Percentiles rank a stretch among this genome's conserved stretches.
These are phyloP conservation scores for Cudoniella acicularis DNA, from an alignment of 495 filamentous ascomycete genomes.

Conservation along the genomic window DNA sequence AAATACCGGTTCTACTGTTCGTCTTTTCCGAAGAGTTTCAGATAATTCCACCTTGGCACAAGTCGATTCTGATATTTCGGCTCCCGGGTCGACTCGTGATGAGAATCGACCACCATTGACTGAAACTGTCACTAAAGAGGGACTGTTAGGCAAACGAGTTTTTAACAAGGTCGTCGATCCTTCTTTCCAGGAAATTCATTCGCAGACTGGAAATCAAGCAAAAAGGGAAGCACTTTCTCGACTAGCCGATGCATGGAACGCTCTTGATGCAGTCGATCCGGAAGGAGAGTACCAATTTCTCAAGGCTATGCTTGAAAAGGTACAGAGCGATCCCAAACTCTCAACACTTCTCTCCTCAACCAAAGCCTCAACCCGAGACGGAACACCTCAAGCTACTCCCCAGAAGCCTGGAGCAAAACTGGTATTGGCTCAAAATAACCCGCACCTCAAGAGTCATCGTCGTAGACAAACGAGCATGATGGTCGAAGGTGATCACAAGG, in stretches of 20 bases:
- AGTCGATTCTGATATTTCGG: slow-evolving; percentile 18
- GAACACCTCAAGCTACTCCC: slow-evolving; percentile 23
- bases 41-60: slow-evolving; percentile 47
- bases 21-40: slow-evolving; percentile 85
- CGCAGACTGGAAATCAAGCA: slow-evolving; percentile 66
- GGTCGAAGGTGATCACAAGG: slow-evolving; percentile 27
- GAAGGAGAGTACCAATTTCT: slow-evolving; percentile 87
- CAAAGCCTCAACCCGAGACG: slow-evolving; percentile 32
- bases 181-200: slow-evolving; percentile 76
- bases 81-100: slow-evolving; percentile 14
- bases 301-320: slow-evolving; percentile 35
- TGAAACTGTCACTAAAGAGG: slow-evolving; percentile 69
- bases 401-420: slow-evolving; percentile 50
- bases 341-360: slow-evolving; percentile 38
- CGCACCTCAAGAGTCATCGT: slow-evolving; percentile 74
- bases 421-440: slow-evolving; percentile 76
- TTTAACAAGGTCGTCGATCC: slow-evolving; percentile 77
- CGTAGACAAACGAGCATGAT: slow-evolving; percentile 61
- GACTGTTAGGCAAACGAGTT: slow-evolving; percentile 69
- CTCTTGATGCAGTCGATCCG: slow-evolving; percentile 81
- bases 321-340: slow-evolving; percentile 49
- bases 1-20: slow-evolving; percentile 82
- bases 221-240: slow-evolving; percentile 79
- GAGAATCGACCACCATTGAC: slow-evolving; percentile 25
- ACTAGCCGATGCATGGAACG: slow-evolving; percentile 78